Evolutionary conservation across 2,329 filamentous ascomycete genomes (phyloP).

Genomic region (Clonostachys solani): DNA sequence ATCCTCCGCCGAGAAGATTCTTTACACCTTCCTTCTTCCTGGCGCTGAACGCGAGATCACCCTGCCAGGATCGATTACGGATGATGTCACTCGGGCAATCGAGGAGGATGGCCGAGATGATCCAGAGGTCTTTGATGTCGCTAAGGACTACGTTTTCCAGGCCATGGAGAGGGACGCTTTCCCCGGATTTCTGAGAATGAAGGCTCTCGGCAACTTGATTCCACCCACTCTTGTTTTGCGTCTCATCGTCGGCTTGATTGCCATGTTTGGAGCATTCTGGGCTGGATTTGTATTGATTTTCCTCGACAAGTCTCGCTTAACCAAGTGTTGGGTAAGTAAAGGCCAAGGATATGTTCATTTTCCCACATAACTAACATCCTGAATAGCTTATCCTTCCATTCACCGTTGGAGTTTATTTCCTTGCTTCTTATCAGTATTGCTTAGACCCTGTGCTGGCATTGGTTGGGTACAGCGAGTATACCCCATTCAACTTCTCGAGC

Average conservation of each 20-base stretch:
- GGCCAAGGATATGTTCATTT: background rate
- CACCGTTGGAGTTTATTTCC: conserved; percentile 82
- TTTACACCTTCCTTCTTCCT: conserved; percentile 95
- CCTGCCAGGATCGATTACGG: conserved; percentile 80
- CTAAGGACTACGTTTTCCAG: conserved; percentile 99
- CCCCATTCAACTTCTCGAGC: conserved; percentile 83
- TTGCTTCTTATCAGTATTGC: conserved; percentile 91
- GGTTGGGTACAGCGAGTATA: conserved; percentile 91
- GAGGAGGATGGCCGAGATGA: conserved; percentile 91
- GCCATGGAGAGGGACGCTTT: conserved; percentile 99
- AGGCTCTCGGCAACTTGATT: conserved; percentile 92
- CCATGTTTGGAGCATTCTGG: conserved; percentile 93
- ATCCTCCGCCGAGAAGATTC: conserved; percentile 92
- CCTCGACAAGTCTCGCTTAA: conserved; percentile 68
- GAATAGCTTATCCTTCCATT: conserved; percentile 74
- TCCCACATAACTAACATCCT: conserved; percentile 7
- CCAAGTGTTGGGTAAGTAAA: conserved; percentile 75
- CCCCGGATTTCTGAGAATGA: conserved; percentile 90
- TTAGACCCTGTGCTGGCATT: conserved; percentile 89
- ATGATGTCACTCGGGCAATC: conserved; percentile 81
- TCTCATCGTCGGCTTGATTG: conserved; percentile 73
- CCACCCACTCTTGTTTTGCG: conserved; percentile 84
- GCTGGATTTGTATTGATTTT: conserved; percentile 91
- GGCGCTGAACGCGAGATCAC: conserved; percentile 97
- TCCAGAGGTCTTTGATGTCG: conserved; percentile 93